phyloP scores from a whole-genome alignment of 306 rosid species.

The Abrus pulchellus region DNA sequence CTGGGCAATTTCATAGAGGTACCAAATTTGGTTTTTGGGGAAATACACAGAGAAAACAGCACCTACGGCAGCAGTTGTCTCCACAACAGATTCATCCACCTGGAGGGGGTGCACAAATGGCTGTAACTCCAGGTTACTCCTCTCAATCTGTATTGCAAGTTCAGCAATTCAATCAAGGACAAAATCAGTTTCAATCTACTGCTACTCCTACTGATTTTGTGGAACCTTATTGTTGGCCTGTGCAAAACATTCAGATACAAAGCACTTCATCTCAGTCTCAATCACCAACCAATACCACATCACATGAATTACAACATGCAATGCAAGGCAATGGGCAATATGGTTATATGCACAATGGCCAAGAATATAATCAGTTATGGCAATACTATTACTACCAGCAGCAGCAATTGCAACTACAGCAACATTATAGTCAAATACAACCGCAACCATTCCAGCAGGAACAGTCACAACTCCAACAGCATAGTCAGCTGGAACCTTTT shows the following conservation, averaged over 20 bases:
- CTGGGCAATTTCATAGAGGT: constrained; percentile 61
- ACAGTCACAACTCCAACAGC: constrained; percentile 59
- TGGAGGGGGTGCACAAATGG: constrained; percentile 57
- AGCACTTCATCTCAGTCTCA: constrained; percentile 65
- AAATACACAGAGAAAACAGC: constrained; percentile 58
- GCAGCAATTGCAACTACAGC: constrained; percentile 62
- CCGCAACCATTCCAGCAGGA: constrained; percentile 57
- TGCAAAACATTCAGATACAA: constrained; percentile 58
- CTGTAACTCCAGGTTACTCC: constrained; percentile 54
- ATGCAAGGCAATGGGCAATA: constrained; percentile 64
- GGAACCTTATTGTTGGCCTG: constrained; percentile 59
- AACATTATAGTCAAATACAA: constrained; percentile 60
- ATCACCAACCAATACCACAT: constrained; percentile 50
- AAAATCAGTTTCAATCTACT: constrained; percentile 64
- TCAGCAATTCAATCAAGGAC: constrained; percentile 67
- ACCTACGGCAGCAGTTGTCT: constrained; percentile 56
- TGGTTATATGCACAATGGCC: constrained; percentile 63
- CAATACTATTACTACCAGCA: constrained; percentile 87
- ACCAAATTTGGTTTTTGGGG: constrained; percentile 56
- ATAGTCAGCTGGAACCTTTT: constrained; percentile 57
- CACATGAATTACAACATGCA: constrained; percentile 55
- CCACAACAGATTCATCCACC: constrained; percentile 54
- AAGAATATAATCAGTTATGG: constrained; percentile 80
- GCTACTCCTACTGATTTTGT: constrained; percentile 48
- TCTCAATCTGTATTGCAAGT: constrained; percentile 52